Evolutionary conservation across 768 basidiomycete genomes (phyloP), one percentile per base, ranked within the genome.

Genomic region (Auriscalpium microsporum): DNA sequence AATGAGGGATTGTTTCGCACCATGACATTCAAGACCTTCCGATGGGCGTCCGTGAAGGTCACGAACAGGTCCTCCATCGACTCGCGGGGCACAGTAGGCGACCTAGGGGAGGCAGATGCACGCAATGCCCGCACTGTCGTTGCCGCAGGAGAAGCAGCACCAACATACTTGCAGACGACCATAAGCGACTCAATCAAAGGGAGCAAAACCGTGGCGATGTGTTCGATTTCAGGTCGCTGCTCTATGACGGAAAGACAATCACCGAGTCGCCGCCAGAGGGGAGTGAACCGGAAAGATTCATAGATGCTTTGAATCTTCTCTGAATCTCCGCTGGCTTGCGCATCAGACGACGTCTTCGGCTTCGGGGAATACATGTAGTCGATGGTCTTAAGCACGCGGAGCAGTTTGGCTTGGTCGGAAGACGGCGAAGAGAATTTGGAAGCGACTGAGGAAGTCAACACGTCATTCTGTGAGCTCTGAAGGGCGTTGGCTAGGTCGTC

Each of bases 131-230:
- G 83, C 13, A 74, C 70, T 36, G 78, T 60, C 33, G 65, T 69
- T 14, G 73, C 72, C 0, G 72, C 60, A n/a, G 74, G 63, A 2
- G 77, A 71, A 62, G 86, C 86, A 8, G 86, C 75, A 8, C 87
- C 88, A 33, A 89, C 90, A 67, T 94, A 91, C 70, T 96, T 96
- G 80, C 92, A 96, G 40, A 99, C 92, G 1, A 99, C 94, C 95
- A 99, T 97, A 57, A 99, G 73, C 2, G 94, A 82, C 69, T 99
- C 96, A 57, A 99, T 96, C 48, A 97, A 76, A 10, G 96, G 96
- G 35, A 99, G 75, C 2, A 99, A 76, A 13, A 97, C 91, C 2
- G 90, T 94, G 4, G 92, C 92, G 49, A 95, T 83, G 66, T 96
- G 89, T 55, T 90, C 89, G 45, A 84, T 82, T 58, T 89, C 84